Percentiles rank a stretch among this genome's conserved stretches.
Evolutionary conservation across 2,329 filamentous ascomycete genomes (phyloP).

Genomic region (Trichoderma hamatum): DNA sequence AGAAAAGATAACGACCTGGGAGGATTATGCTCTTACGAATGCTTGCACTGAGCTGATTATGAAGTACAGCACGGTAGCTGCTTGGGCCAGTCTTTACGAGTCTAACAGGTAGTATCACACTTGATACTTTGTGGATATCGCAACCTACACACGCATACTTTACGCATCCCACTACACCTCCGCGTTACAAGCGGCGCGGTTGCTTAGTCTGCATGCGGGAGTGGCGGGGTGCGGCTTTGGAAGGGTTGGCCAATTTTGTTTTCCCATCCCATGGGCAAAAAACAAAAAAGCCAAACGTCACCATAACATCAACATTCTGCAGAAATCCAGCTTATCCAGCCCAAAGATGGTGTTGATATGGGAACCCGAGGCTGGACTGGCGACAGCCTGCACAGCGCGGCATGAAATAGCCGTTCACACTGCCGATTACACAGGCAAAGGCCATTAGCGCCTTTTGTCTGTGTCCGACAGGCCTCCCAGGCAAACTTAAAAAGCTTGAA

Average conservation of each 20-base stretch:
- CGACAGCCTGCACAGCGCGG: not conserved
- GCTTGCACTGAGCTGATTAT: not conserved
- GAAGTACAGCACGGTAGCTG: not conserved
- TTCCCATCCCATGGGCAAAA: not conserved
- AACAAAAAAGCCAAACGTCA: not conserved
- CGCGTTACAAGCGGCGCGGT: not conserved
- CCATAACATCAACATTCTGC: not conserved
- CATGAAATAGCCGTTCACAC: conserved; percentile 11
- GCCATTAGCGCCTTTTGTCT: not conserved
- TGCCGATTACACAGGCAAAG: not conserved
- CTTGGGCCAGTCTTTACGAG: not conserved
- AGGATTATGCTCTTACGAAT: not conserved
- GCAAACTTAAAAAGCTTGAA: not conserved
- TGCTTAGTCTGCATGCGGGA: not conserved
- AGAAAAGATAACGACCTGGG: not conserved
- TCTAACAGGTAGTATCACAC: not conserved
- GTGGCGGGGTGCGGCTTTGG: not conserved
- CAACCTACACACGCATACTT: not conserved
- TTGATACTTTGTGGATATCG: not conserved
- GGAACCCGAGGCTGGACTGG: not conserved
- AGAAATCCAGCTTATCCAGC: not conserved
- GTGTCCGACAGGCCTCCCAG: not conserved
- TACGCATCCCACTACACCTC: not conserved
- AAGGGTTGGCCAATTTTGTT: not conserved
- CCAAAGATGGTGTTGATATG: not conserved